These are phyloP conservation scores for Dittrichia graveolens DNA, from an alignment of 129 eudicot species.

Conservation along the genomic window DNA sequence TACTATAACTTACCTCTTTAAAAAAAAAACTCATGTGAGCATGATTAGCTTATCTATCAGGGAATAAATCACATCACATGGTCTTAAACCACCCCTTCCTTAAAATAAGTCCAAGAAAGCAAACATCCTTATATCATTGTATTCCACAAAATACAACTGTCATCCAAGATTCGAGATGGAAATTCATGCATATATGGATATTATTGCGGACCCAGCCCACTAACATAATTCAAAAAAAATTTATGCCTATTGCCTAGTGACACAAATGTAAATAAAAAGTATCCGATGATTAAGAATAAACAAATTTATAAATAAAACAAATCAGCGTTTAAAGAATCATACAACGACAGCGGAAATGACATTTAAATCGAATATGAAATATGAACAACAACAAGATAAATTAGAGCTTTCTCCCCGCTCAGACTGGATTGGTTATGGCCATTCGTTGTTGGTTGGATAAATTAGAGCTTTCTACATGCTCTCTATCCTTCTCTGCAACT, in stretches of 20 bases:
- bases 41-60: neutral
- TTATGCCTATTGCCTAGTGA: neutral
- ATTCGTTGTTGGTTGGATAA: too few relatives aligned
- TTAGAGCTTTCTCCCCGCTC: neutral
- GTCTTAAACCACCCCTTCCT: neutral
- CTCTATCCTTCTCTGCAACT: constrained; percentile 8
- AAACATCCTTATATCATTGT: neutral
- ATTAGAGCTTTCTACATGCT: neutral
- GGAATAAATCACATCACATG: constrained; percentile 18
- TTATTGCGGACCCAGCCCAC: too few relatives aligned
- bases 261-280: neutral
- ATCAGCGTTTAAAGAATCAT: neutral
- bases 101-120: neutral
- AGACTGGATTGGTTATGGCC: too few relatives aligned
- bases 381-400: constrained; percentile 6
- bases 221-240: too few relatives aligned
- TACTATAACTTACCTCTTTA: too few relatives aligned
- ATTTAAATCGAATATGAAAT: neutral
- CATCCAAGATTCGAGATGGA: neutral
- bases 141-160: too few relatives aligned
- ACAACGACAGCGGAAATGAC: neutral
- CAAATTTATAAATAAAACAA: constrained; percentile 12
- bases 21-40: neutral
- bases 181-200: neutral
- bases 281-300: constrained; percentile 5